Conservation (phyloP, 2,329 filamentous ascomycete species). For the Juglanconis juglandina region DNA sequence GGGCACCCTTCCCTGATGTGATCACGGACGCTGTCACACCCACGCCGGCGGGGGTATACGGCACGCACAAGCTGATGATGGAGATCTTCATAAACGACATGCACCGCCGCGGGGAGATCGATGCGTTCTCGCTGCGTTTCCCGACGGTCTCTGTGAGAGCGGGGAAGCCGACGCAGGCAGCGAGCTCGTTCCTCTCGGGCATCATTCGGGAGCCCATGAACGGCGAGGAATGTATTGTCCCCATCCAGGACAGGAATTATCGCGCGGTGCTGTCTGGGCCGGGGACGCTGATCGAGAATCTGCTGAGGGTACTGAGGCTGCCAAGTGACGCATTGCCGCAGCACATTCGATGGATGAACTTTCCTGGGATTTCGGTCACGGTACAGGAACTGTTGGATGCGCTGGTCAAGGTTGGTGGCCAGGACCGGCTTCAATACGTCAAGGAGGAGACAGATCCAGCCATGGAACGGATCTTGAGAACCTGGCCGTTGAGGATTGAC, state of each 20-base stretch:
- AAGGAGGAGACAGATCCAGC: slow-evolving; percentile 45
- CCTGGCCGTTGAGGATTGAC: slow-evolving; percentile 53
- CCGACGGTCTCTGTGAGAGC: slow-evolving; percentile 57
- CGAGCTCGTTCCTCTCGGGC: slow-evolving; percentile 57
- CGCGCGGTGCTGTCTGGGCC: slow-evolving; percentile 44
- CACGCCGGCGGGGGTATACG: slow-evolving; percentile 56
- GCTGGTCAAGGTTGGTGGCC: slow-evolving; percentile 45
- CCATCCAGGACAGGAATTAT: slow-evolving; percentile 33
- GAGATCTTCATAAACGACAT: slow-evolving; percentile 55
- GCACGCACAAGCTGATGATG: slow-evolving; percentile 59
- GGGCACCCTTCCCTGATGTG: slow-evolving; percentile 27
- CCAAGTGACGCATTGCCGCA: slow-evolving; percentile 35
- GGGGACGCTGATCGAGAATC: slow-evolving; percentile 41
- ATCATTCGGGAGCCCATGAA: slow-evolving; percentile 58
- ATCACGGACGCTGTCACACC: slow-evolving; percentile 41
- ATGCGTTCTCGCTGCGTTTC: slow-evolving; percentile 39
- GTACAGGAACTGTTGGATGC: slow-evolving; percentile 53
- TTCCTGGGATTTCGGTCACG: slow-evolving; percentile 49
- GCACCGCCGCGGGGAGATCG: slow-evolving; percentile 50
- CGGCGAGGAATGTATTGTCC: slow-evolving; percentile 11
- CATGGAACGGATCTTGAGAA: slow-evolving; percentile 47
- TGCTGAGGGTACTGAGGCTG: slow-evolving; percentile 40
- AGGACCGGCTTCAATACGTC: slow-evolving; percentile 40
- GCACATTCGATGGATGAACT: slow-evolving; percentile 35
- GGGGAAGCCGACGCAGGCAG: slow-evolving; percentile 57